phyloP scores from a whole-genome alignment of 768 basidiomycete genomes.

The Tricholoma hemisulphureum region DNA sequence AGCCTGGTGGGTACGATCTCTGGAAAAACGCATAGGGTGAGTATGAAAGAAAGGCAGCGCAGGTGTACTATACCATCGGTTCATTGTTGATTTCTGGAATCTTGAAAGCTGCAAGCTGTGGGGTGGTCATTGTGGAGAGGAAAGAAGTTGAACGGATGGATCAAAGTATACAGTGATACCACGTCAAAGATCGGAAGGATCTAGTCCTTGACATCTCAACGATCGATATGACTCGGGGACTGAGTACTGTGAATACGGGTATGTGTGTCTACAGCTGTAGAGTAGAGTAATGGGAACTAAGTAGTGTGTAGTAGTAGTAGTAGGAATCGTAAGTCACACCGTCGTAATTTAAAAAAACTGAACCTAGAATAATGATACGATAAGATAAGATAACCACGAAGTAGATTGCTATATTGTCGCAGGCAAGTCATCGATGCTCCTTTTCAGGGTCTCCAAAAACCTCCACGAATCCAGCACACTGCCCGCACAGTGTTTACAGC shows the following conservation, averaged over 20 bases:
- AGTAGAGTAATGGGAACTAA: too few relatives aligned
- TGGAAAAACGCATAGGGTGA: conserved; percentile 26
- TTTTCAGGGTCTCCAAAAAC: conserved; percentile 54
- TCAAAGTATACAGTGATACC: too few relatives aligned
- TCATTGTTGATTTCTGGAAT: conserved; percentile 89
- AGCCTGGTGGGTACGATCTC: conserved; percentile 77
- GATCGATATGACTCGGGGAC: not conserved
- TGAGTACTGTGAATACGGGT: too few relatives aligned
- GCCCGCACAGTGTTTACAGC: conserved; percentile 62
- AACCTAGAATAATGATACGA: too few relatives aligned
- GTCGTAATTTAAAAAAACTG: too few relatives aligned
- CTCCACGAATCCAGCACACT: conserved; percentile 63
- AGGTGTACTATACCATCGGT: conserved; percentile 65
- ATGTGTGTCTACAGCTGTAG: too few relatives aligned
- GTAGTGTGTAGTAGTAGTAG: too few relatives aligned
- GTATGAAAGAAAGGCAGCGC: not conserved
- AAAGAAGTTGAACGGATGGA: not conserved
- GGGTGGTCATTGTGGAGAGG: conserved; percentile 53
- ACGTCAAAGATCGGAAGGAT: conserved; percentile 16
- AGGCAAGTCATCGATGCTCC: conserved; percentile 51
- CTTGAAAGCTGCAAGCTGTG: conserved; percentile 83
- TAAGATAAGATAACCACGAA: conserved; percentile 1
- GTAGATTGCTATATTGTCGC: conserved; percentile 24
- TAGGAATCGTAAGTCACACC: too few relatives aligned
- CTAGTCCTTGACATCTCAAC: too few relatives aligned